Evolutionary conservation across 1,139 yeast genomes (phyloP), one percentile per base, ranked within the genome.

Genomic region (Candida sp.): DNA sequence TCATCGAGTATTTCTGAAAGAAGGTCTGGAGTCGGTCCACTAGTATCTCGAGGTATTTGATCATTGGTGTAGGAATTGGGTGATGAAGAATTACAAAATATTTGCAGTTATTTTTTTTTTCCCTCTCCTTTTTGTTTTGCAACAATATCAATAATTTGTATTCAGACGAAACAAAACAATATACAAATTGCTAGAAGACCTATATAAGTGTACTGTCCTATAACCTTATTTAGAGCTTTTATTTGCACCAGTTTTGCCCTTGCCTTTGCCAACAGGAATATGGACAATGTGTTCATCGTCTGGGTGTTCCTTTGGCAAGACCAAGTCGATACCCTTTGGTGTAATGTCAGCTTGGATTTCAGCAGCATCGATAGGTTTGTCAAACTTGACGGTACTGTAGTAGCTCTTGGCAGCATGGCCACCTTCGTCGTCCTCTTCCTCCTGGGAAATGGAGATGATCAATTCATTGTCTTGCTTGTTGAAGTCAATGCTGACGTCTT

Each of bases 401-500:
- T 58, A 66, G 39, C 60, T 58, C 25, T 47, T 54, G 4, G 48
- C 32, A 38, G 62, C 58, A 3, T 58, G 42, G 32, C 53, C 53
- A 43, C 54, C 56, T 26, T 58, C 63, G n/a, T 59, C 59, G 47
- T 57, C 61, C 17, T 58, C 60, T 23, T 51, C 55, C 38, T 58
- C 60, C 34, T 61, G 55, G 7, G 49, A 50, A 34, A 65, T 56
- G 17, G 60, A 54, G 34, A 68, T 55, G 17, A 57, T 58, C 48
- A 69, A 58, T 53, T 62, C 63, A 46, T 69, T 68, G 38, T 63
- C 65, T 32, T 62, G 56, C 50, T 63, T 63, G 41, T 59, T 57
- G 53, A 58, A 65, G 46, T 67, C 68, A 47, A 68, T 57, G 41
- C 61, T 62, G 42, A 68, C 60, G 44, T 65, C 67, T 34, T 65